These are phyloP conservation scores for Byssothecium circinans DNA, from an alignment of 2,329 filamentous ascomycete species.

Conservation along the genomic window DNA sequence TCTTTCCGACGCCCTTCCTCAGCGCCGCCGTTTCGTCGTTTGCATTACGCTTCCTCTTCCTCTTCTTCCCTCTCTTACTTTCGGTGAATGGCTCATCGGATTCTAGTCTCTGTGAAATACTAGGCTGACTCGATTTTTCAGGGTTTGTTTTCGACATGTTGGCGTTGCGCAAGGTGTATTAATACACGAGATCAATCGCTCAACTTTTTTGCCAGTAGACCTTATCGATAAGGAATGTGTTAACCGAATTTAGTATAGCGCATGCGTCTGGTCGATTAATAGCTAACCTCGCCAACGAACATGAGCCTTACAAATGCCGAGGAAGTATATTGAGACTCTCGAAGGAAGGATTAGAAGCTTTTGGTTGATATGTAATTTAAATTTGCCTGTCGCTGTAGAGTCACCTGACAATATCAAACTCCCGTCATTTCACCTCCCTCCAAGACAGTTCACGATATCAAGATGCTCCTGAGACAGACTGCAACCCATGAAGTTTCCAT, in stretches of 20 bases:
- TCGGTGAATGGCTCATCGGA: background rate
- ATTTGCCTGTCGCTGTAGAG: too few species aligned
- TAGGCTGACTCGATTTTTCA: background rate
- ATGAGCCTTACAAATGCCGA: too few species aligned
- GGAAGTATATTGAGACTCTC: too few species aligned
- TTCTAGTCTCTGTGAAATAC: background rate
- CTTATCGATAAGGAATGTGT: constrained; percentile 27
- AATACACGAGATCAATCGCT: background rate
- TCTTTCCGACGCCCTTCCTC: constrained; percentile 19
- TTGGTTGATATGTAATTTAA: too few species aligned
- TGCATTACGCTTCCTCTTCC: constrained; percentile 34
- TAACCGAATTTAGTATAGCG: background rate
- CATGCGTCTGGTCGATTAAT: too few species aligned
- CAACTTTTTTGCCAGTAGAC: constrained; percentile 22
- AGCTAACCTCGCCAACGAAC: too few species aligned
- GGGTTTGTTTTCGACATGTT: constrained; percentile 8
- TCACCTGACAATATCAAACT: too few species aligned
- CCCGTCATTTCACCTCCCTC: too few species aligned
- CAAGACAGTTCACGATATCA: too few species aligned
- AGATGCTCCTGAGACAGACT: too few species aligned
- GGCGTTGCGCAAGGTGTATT: background rate
- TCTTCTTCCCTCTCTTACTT: constrained; percentile 33
- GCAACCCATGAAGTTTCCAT: too few species aligned
- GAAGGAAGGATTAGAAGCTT: too few species aligned
- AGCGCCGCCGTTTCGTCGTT: constrained; percentile 5